Evolutionary conservation across 768 basidiomycete species (phyloP).

Genomic region (Steccherinum ochraceum): DNA sequence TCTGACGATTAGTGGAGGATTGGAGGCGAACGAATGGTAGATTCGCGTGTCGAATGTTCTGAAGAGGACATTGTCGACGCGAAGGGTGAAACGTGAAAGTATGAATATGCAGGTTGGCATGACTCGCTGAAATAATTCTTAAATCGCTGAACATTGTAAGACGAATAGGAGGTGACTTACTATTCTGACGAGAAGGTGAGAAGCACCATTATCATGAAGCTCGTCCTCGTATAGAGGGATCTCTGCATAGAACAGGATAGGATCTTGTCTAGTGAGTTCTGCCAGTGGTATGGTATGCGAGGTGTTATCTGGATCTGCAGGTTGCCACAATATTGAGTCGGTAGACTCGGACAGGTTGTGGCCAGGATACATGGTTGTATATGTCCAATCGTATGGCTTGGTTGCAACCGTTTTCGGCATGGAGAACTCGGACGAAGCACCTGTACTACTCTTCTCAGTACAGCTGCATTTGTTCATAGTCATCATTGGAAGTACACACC

Average conservation of each 20-base stretch:
- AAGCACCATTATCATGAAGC: slow-evolving; percentile 93
- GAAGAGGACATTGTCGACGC: slow-evolving; percentile 94
- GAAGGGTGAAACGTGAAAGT: slow-evolving; percentile 83
- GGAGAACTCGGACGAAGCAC: slow-evolving; percentile 53
- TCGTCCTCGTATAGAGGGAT: slow-evolving; percentile 95
- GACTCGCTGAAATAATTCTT: slow-evolving; percentile 74
- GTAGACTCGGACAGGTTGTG: slow-evolving; percentile 27
- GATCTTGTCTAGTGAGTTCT: slow-evolving; percentile 84
- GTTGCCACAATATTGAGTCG: slow-evolving; percentile 34
- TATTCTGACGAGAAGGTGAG: slow-evolving; percentile 76
- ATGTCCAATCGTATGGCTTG: slow-evolving; percentile 98
- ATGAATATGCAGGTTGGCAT: slow-evolving; percentile 96
- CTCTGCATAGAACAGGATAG: slow-evolving; percentile 97
- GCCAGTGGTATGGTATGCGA: slow-evolving; percentile 73
- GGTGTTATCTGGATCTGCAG: slow-evolving; percentile 50
- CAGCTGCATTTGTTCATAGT: neutral
- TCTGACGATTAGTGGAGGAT: slow-evolving; percentile 59
- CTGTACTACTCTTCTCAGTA: slow-evolving; percentile 50
- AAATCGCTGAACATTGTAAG: neutral
- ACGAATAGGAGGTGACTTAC: slow-evolving; percentile 38
- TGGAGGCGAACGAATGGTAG: slow-evolving; percentile 73
- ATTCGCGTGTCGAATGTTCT: slow-evolving; percentile 83
- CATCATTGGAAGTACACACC: too few relatives aligned
- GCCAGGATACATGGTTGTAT: slow-evolving; percentile 84
- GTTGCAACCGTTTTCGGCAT: slow-evolving; percentile 69